Percentiles rank a stretch among this genome's conserved stretches.
phyloP scores from a whole-genome alignment of 345 rosid species.

The Pugionium cornutum region DNA sequence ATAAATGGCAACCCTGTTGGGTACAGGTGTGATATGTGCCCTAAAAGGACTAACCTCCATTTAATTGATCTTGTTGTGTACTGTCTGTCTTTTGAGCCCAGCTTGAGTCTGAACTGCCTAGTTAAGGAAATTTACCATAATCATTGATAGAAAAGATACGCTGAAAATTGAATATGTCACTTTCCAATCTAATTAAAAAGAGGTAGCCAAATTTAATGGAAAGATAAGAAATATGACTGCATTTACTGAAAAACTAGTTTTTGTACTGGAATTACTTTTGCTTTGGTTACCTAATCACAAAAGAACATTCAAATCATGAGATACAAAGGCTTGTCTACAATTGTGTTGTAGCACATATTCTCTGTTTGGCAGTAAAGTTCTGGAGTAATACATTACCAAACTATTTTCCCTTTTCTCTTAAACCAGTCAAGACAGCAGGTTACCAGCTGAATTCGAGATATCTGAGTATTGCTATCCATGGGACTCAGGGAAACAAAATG shows the following conservation, averaged over 20 bases:
- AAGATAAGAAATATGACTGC: too few species aligned
- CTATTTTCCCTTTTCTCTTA: conserved; percentile 18
- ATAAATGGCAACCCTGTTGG: conserved; percentile 84
- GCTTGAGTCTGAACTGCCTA: too few species aligned
- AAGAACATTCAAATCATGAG: conserved; percentile 6
- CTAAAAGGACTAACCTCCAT: conserved; percentile 7
- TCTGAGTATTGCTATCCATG: conserved; percentile 80
- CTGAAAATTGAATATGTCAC: too few species aligned
- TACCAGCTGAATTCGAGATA: conserved; percentile 97
- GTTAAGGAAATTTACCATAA: too few species aligned
- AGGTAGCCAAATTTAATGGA: too few species aligned
- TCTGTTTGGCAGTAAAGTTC: conserved; percentile 11
- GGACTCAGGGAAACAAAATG: conserved; percentile 71
- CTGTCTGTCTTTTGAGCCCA: not conserved
- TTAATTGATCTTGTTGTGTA: conserved; percentile 7
- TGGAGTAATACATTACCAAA: conserved; percentile 32
- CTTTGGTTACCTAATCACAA: too few species aligned
- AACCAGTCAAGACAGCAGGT: conserved; percentile 94
- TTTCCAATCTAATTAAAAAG: too few species aligned
- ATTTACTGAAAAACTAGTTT: conserved; percentile 6
- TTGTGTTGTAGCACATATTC: conserved; percentile 9
- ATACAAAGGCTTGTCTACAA: not conserved
- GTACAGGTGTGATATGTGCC: conserved; percentile 61
- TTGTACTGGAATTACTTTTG: too few species aligned
- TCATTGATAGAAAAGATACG: too few species aligned